Evolutionary conservation across 2,329 filamentous ascomycete genomes (phyloP).

Genomic region (Scolecobasidium constrictum): DNA sequence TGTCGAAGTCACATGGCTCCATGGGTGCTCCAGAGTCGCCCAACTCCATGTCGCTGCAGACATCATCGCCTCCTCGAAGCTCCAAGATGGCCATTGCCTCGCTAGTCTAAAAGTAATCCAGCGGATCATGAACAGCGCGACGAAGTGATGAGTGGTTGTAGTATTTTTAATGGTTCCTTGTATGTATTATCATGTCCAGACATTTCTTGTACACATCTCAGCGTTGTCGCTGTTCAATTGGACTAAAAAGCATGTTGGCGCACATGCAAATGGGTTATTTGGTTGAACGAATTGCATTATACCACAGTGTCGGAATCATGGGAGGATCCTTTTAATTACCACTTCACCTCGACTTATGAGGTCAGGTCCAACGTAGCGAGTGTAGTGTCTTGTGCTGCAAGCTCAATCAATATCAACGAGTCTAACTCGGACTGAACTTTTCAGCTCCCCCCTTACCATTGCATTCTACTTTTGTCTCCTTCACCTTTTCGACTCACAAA

Average conservation of each 20-base stretch:
- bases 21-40: neutral
- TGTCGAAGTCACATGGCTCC: neutral
- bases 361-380: neutral
- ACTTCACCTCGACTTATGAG: neutral
- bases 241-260: neutral
- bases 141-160: neutral
- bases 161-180: neutral
- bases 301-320: neutral
- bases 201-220: neutral
- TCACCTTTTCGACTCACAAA: no score
- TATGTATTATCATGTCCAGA: neutral
- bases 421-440: no score
- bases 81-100: conserved; percentile 5
- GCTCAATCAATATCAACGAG: neutral
- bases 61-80: conserved; percentile 1
- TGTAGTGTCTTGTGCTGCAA: neutral
- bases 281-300: neutral
- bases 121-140: neutral
- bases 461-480: no score
- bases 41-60: neutral
- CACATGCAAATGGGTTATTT: neutral
- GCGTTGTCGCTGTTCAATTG: neutral
- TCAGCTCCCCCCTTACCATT: no score
- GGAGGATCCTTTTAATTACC: neutral
- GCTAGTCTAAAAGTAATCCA: neutral